Percentiles rank a stretch among this genome's conserved stretches.
phyloP scores from a whole-genome alignment of 805 yeast species.

The Metschnikowia gruessii region DNA sequence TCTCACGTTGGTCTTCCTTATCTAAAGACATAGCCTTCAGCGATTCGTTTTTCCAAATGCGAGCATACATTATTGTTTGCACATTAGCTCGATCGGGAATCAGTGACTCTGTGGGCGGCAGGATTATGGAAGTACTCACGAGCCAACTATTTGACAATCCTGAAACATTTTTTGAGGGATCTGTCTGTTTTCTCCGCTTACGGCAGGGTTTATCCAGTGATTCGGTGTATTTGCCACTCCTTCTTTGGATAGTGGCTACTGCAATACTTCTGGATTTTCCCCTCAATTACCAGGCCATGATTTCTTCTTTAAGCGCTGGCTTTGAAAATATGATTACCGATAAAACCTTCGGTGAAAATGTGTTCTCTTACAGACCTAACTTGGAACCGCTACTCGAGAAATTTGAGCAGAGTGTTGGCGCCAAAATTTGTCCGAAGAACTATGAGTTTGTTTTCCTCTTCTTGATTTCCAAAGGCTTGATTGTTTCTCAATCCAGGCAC shows the following conservation, averaged over 20 bases:
- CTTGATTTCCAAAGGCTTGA: constrained; percentile 54
- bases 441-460: constrained; percentile 51
- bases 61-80: constrained; percentile 70
- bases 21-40: constrained; percentile 62
- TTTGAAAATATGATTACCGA: constrained; percentile 26
- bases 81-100: constrained; percentile 62
- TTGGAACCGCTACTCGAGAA: constrained; percentile 42
- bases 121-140: constrained; percentile 28
- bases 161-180: constrained; percentile 36
- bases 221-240: constrained; percentile 45
- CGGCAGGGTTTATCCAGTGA: constrained; percentile 46
- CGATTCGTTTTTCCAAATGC: constrained; percentile 58
- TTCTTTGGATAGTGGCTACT: constrained; percentile 44
- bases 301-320: constrained; percentile 26
- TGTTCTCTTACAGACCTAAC: constrained; percentile 31
- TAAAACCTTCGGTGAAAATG: constrained; percentile 24
- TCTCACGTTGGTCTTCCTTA: constrained; percentile 61
- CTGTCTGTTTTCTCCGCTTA: constrained; percentile 47
- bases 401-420: constrained; percentile 42
- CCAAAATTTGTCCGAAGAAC: constrained; percentile 42
- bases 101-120: constrained; percentile 48
- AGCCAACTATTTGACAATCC: constrained; percentile 17
- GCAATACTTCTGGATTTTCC: constrained; percentile 13
- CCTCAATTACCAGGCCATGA: constrained; percentile 16
- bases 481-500: constrained; percentile 53